Percentiles rank a stretch among this genome's conserved stretches.
Conservation (phyloP, 202 grass and related monocot genomes). For the Setaria viridis region DNA sequence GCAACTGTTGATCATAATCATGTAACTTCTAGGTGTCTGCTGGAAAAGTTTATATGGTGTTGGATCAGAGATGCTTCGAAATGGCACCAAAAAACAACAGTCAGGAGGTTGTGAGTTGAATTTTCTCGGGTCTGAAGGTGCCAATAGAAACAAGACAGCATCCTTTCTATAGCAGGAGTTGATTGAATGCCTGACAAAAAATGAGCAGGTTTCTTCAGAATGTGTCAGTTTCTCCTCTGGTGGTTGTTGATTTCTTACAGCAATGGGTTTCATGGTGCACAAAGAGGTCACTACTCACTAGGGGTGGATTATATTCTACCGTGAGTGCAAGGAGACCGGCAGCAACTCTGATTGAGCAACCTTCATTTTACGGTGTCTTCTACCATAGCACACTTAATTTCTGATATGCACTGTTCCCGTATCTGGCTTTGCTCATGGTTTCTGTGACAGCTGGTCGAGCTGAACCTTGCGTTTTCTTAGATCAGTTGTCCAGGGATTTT, state of each 20-base stretch:
- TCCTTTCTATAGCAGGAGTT: background rate
- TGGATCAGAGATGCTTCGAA: slow-evolving; percentile 10
- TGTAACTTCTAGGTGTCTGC: background rate
- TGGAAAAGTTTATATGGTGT: background rate
- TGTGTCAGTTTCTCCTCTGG: background rate
- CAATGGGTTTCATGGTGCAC: background rate
- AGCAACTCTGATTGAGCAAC: background rate
- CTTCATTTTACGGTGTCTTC: background rate
- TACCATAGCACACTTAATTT: background rate
- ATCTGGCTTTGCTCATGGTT: slow-evolving; percentile 17
- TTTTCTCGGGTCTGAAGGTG: background rate
- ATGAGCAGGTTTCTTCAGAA: background rate
- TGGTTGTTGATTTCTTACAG: background rate
- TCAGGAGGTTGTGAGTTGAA: background rate
- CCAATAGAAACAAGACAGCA: background rate
- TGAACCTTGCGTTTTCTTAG: background rate
- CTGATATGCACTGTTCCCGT: slow-evolving; percentile 3
- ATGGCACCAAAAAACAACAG: slow-evolving; percentile 1
- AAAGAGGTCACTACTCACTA: background rate
- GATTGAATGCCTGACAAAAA: background rate
- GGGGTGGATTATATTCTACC: background rate
- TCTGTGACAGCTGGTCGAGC: background rate
- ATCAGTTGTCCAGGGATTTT: background rate
- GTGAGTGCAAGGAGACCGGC: background rate
- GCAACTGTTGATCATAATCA: background rate